Conservation (phyloP, 768 basidiomycete genomes). For the Sarcodon aspratus region DNA sequence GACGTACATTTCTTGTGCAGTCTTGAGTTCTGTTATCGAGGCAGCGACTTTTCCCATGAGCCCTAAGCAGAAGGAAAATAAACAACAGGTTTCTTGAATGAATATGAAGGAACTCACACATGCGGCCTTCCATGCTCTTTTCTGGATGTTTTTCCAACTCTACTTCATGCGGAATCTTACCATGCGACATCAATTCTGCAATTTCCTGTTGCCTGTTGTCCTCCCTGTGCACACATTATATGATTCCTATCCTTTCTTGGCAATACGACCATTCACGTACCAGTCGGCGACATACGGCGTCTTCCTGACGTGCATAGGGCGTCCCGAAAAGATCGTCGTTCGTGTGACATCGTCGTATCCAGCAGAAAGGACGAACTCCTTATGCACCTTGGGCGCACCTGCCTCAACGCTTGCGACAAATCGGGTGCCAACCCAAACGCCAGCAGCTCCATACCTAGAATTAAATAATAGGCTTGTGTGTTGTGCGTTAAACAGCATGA, state of each 20-base stretch:
- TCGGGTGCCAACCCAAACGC: slow-evolving; percentile 83
- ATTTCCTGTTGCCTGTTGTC: slow-evolving; percentile 49
- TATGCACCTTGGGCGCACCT: slow-evolving; percentile 65
- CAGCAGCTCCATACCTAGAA: slow-evolving; percentile 65
- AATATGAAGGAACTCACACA: slow-evolving; percentile 33
- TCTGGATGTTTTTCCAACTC: slow-evolving; percentile 64
- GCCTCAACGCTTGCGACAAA: slow-evolving; percentile 80
- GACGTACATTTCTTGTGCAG: slow-evolving; percentile 74
- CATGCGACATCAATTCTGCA: slow-evolving; percentile 41
- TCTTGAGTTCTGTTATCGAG: slow-evolving; percentile 70
- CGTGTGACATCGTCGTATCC: slow-evolving; percentile 67
- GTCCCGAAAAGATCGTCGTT: slow-evolving; percentile 67
- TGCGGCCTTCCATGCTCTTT: slow-evolving; percentile 42
- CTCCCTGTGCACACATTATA: slow-evolving; percentile 35
- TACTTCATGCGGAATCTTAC: slow-evolving; percentile 65
- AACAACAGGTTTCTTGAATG: neutral
- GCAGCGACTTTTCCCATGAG: slow-evolving; percentile 74
- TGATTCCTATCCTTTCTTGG: neutral
- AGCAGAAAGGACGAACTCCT: slow-evolving; percentile 52
- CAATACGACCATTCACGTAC: slow-evolving; percentile 22
- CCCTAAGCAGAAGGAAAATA: slow-evolving; percentile 28
- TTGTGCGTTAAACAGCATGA: neutral
- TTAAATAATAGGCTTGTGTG: neutral
- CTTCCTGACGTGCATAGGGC: slow-evolving; percentile 73
- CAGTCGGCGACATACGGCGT: slow-evolving; percentile 73